Evolutionary conservation across 495 filamentous ascomycete species (phyloP), one percentile per base, ranked within the genome.

Genomic region (Evansstolkia leycettana): DNA sequence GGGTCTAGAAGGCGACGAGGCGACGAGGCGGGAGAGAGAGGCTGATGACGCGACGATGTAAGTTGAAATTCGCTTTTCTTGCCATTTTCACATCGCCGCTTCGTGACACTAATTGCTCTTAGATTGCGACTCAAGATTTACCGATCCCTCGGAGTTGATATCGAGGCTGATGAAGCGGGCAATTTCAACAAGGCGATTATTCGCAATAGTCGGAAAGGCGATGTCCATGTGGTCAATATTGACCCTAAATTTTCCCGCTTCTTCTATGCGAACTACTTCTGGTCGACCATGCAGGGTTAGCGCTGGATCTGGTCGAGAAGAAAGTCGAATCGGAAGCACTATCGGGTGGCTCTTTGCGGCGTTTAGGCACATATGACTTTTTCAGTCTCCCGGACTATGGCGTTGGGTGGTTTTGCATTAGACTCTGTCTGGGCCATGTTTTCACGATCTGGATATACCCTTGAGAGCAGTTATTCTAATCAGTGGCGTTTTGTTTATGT

Each of bases 231-330:
- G 18, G 79, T 98, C 32, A 93, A 94, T 48, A 78, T 98, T 42
- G 89, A 95, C 49, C 73, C 81, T 32, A 94, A 88, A 58, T 86
- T 94, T 50, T 87, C 84, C 37, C 71, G 76, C 37, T 86, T 80
- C 58, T 96, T 92, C 54, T 95, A 98, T 52, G 80, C 87, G 16
- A 90, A 94, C 47, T 93, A 94, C 47, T 89, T 98, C 48, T 98
- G 90, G 90, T 73, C 80, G 48, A 83, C 70, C n/a, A 69, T 93
- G 55, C 86, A 69, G 59, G 53, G 55, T 13, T 55, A 46, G 41
- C 35, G 2, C 35, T 24, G 4, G 8, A 31, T 31, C 7, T 15
- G n/a, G n/a, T n/a, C n/a, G n/a, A n/a, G n/a, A n/a, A n/a, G n/a
- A n/a, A n/a, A n/a, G n/a, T n/a, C 8, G 8, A 5, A 5, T 33